A percentile compares a stretch with the other conserved stretches of the same genome.
Conservation (phyloP, 768 basidiomycete genomes). For the Mycena chlorophos region DNA sequence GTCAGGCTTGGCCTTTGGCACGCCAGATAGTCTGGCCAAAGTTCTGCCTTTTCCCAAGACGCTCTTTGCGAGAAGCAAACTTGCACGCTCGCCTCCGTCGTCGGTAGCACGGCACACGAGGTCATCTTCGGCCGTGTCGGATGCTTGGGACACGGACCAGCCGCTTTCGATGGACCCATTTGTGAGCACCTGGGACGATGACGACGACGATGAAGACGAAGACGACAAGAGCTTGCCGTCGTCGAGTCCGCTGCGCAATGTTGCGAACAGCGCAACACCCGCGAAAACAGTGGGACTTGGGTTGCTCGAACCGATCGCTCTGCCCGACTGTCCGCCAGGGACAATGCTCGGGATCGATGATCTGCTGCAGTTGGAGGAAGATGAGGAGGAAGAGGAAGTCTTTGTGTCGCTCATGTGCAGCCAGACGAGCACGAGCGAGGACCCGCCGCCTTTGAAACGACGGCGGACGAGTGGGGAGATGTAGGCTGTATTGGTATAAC, state of each 20-base stretch:
- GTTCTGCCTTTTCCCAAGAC: constrained; percentile 41
- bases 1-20: constrained; percentile 27
- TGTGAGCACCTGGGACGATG: constrained; percentile 10
- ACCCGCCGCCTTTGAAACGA: constrained; percentile 18
- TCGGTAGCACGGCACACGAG: constrained; percentile 28
- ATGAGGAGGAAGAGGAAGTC: constrained; percentile 31
- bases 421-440: constrained; percentile 9
- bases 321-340: constrained; percentile 39
- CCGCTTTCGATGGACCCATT: constrained; percentile 19
- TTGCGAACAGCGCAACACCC: constrained; percentile 41
- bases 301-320: constrained; percentile 55
- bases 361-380: constrained; percentile 30
- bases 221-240: constrained; percentile 27
- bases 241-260: constrained; percentile 36
- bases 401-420: constrained; percentile 18
- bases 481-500: constrained; percentile 34
- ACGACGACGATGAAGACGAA: constrained; percentile 13
- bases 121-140: constrained; percentile 37
- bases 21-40: constrained; percentile 34
- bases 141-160: constrained; percentile 37
- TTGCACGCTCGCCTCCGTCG: constrained; percentile 19
- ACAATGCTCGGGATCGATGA: constrained; percentile 33
- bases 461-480: constrained; percentile 6
- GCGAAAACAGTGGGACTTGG: constrained; percentile 48
- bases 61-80: constrained; percentile 36